Conservation (phyloP, 2,329 filamentous ascomycete genomes). For the Periconia sp. region DNA sequence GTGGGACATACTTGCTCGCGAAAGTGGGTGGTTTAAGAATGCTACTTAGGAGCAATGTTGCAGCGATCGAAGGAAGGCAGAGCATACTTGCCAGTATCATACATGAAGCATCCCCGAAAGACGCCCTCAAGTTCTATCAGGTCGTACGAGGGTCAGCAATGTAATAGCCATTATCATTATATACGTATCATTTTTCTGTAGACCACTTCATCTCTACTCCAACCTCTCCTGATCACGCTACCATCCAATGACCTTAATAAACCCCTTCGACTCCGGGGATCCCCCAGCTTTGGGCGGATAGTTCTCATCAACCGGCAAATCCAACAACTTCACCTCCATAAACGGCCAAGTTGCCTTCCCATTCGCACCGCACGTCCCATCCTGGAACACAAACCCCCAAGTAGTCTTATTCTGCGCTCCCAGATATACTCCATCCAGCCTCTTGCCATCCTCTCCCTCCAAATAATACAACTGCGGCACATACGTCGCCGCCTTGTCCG, state of each 20-base stretch:
- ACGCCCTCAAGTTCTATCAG: no score
- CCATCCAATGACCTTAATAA: conserved; percentile 9
- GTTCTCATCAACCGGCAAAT: conserved; percentile 10
- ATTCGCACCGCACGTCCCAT: conserved; percentile 7
- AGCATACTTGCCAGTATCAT: no score
- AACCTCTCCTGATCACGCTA: not conserved
- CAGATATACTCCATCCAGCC: conserved; percentile 11
- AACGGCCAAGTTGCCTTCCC: conserved; percentile 5
- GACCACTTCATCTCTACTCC: no score
- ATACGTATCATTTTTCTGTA: no score
- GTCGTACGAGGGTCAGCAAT: no score
- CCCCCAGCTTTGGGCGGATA: conserved; percentile 9
- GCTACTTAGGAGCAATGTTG: no score
- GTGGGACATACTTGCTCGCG: conserved; percentile 57
- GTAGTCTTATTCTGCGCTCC: conserved; percentile 17
- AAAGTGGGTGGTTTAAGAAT: conserved; percentile 21
- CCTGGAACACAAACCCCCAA: conserved; percentile 16
- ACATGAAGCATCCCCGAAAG: no score
- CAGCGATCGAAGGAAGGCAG: no score
- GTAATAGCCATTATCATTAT: no score
- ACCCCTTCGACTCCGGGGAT: conserved; percentile 10
- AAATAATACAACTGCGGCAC: conserved; percentile 15
- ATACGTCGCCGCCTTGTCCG: conserved; percentile 5
- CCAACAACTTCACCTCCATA: conserved; percentile 13
- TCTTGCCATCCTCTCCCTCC: conserved; percentile 11